A percentile compares a stretch with the other conserved stretches of the same genome.
Conservation (phyloP, 495 filamentous ascomycete genomes). For the Podospora appendiculata region DNA sequence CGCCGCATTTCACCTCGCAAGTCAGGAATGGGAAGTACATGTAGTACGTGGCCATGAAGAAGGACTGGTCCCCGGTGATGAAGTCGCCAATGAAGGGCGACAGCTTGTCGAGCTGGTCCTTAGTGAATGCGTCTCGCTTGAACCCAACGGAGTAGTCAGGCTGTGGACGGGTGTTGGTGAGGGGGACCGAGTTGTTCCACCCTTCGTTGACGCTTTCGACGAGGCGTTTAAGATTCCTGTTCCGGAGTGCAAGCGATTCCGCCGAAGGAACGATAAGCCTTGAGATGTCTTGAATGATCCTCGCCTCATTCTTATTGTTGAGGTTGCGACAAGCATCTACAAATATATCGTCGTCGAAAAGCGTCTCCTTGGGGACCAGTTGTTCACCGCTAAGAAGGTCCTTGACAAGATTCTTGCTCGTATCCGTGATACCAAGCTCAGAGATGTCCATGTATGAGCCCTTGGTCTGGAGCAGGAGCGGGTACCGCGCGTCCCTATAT, state of each 20-base stretch:
- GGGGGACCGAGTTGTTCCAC: conserved; percentile 29
- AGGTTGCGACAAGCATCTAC: conserved; percentile 21
- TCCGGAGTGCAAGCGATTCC: conserved; percentile 20
- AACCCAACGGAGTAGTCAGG: conserved; percentile 31
- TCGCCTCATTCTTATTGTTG: conserved; percentile 28
- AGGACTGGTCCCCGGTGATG: conserved; percentile 2
- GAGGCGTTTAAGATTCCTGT: conserved; percentile 23
- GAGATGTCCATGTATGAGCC: conserved; percentile 34
- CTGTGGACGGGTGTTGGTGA: conserved; percentile 28
- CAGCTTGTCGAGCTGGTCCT: conserved; percentile 33
- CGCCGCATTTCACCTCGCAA: conserved; percentile 19
- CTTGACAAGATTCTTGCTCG: conserved; percentile 17
- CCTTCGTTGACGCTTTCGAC: conserved; percentile 36
- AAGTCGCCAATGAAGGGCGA: conserved; percentile 23
- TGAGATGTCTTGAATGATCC: conserved; percentile 30
- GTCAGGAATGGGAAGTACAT: conserved; percentile 17
- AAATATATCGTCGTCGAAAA: conserved; percentile 32
- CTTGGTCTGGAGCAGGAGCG: conserved; percentile 24
- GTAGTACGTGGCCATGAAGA: conserved; percentile 17
- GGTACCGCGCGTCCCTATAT: conserved; percentile 29
- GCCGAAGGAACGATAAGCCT: conserved; percentile 30
- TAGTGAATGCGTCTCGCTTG: conserved; percentile 29
- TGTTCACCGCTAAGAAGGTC: conserved; percentile 25
- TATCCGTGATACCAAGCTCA: conserved; percentile 18
- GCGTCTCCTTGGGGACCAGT: conserved; percentile 21